Conservation (phyloP, 192 early-diverging fungal species). For the Linnemannia elongata region DNA sequence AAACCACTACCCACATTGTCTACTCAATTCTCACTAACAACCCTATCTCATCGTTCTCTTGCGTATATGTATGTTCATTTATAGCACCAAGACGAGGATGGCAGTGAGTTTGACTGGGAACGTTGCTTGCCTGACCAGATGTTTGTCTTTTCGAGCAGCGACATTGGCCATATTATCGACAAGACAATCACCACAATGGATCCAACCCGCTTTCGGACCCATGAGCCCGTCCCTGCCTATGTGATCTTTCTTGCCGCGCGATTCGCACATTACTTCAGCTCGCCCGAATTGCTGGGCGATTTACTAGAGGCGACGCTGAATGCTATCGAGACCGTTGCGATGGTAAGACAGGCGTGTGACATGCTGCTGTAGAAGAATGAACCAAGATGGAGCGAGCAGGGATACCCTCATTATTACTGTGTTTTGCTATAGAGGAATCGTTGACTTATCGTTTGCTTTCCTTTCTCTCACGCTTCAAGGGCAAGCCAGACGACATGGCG, state of each 20-base stretch:
- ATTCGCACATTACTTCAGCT: constrained; percentile 86
- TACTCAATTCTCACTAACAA: background rate
- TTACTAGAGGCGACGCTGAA: constrained; percentile 71
- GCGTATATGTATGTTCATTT: background rate
- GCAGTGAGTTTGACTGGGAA: constrained; percentile 81
- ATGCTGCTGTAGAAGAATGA: background rate
- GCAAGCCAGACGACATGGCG: constrained; percentile 65
- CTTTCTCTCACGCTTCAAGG: constrained; percentile 33
- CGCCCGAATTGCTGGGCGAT: constrained; percentile 77
- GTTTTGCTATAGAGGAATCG: background rate
- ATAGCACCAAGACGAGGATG: constrained; percentile 15
- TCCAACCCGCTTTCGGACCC: constrained; percentile 66
- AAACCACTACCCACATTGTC: background rate
- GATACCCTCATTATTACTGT: background rate
- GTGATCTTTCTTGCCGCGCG: constrained; percentile 90
- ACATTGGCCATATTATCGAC: constrained; percentile 78
- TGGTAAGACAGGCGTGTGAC: constrained; percentile 40
- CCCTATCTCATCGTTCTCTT: background rate
- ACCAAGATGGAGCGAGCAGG: background rate
- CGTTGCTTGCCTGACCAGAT: constrained; percentile 89
- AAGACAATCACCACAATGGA: constrained; percentile 74
- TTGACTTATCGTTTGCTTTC: background rate
- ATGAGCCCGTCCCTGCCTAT: constrained; percentile 84
- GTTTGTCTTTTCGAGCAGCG: constrained; percentile 88
- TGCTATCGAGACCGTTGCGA: constrained; percentile 68